phyloP scores from a whole-genome alignment of 2,329 filamentous ascomycete genomes.

The Talaromyces amestolkiae region DNA sequence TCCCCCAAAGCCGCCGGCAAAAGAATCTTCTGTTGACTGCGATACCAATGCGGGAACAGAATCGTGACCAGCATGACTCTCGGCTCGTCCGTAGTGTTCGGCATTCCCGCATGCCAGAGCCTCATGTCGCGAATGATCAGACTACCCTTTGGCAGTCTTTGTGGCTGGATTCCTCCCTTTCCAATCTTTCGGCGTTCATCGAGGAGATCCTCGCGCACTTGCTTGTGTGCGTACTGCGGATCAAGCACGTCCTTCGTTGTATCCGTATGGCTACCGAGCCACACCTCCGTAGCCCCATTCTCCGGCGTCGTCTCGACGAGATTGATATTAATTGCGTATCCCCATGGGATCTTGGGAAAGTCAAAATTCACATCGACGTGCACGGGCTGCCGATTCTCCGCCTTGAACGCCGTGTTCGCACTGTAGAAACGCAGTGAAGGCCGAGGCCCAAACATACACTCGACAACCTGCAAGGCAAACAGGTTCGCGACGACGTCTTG shows the following conservation, averaged over 20 bases:
- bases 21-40: constrained; percentile 31
- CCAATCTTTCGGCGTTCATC: constrained; percentile 31
- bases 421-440: constrained; percentile 41
- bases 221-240: constrained; percentile 19
- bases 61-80: constrained; percentile 47
- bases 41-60: constrained; percentile 40
- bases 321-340: constrained; percentile 48
- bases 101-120: constrained; percentile 52
- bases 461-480: constrained; percentile 35
- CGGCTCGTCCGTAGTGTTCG: constrained; percentile 42
- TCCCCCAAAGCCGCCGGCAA: constrained; percentile 31
- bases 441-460: constrained; percentile 39
- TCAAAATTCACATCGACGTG: constrained; percentile 47
- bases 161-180: constrained; percentile 26
- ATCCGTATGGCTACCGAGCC: constrained; percentile 49
- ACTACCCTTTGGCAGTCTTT: constrained; percentile 47
- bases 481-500: constrained; percentile 41
- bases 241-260: constrained; percentile 29
- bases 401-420: constrained; percentile 41
- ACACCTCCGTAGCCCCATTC: constrained; percentile 53
- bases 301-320: constrained; percentile 45
- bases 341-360: constrained; percentile 50
- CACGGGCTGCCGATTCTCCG: constrained; percentile 38
- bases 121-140: constrained; percentile 48
- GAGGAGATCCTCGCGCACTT: constrained; percentile 33